Percentiles rank a stretch among this genome's conserved stretches.
Conservation (phyloP, 2,329 filamentous ascomycete species). For the Incumbomyces lentus region DNA sequence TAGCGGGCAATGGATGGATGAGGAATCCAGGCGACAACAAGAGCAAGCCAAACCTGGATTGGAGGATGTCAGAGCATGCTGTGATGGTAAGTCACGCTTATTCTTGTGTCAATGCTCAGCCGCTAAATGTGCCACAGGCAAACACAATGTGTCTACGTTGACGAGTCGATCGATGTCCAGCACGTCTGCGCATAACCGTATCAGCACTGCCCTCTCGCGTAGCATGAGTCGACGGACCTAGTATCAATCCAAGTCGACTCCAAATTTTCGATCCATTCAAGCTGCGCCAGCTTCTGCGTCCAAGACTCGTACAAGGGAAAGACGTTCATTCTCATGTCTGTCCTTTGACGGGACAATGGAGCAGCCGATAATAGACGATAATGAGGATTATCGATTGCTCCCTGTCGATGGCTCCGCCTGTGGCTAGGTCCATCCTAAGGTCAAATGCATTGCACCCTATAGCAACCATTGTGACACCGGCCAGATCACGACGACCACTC, state of each 20-base stretch:
- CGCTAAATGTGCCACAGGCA: slow-evolving; percentile 10
- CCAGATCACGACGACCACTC: too few relatives aligned
- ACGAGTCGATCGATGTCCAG: slow-evolving; percentile 13
- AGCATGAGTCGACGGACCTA: slow-evolving; percentile 12
- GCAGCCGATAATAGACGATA: not conserved
- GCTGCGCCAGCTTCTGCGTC: not conserved
- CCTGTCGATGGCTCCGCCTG: too few relatives aligned
- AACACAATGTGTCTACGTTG: slow-evolving; percentile 19
- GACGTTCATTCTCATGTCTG: not conserved
- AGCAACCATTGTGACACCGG: too few relatives aligned
- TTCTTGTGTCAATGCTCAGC: not conserved
- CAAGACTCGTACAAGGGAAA: not conserved
- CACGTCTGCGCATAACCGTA: slow-evolving; percentile 9
- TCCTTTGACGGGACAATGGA: not conserved
- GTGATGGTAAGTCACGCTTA: slow-evolving; percentile 59
- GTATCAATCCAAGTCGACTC: not conserved
- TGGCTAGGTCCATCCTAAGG: too few relatives aligned
- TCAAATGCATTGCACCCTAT: too few relatives aligned
- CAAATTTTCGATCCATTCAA: not conserved
- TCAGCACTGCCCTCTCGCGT: slow-evolving; percentile 6
- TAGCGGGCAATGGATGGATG: slow-evolving; percentile 58
- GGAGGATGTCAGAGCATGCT: slow-evolving; percentile 94
- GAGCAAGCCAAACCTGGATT: slow-evolving; percentile 67
- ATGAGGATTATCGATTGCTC: not conserved
- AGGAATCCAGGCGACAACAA: slow-evolving; percentile 57